A percentile compares a stretch with the other conserved stretches of the same genome.
Evolutionary conservation across 2,329 filamentous ascomycete genomes (phyloP).

Genomic region (Pezicula neosporulosa): DNA sequence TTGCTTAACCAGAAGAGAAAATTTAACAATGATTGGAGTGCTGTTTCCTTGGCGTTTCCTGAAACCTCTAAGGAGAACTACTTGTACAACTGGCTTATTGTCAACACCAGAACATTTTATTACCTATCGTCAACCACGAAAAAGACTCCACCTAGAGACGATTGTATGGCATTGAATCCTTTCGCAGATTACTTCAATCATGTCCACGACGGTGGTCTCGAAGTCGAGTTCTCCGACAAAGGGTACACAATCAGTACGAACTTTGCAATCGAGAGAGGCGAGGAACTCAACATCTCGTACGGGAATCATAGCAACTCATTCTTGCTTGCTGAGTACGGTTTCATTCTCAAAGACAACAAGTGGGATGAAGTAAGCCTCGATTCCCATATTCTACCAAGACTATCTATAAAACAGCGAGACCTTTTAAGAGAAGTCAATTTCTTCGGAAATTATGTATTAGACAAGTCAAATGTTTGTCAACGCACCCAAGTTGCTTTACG

Average conservation of each 20-base stretch:
- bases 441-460: slow-evolving; percentile 45
- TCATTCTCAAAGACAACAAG: slow-evolving; percentile 23
- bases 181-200: slow-evolving; percentile 72
- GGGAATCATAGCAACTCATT: slow-evolving; percentile 71
- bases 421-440: slow-evolving; percentile 42
- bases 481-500: slow-evolving; percentile 51
- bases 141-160: slow-evolving; percentile 40
- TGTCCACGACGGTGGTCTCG: slow-evolving; percentile 41
- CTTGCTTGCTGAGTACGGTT: slow-evolving; percentile 60
- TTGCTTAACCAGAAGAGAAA: slow-evolving; percentile 53
- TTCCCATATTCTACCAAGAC: slow-evolving; percentile 6
- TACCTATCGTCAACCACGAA: slow-evolving; percentile 36
- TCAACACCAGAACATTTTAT: slow-evolving; percentile 63
- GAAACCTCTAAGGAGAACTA: slow-evolving; percentile 36
- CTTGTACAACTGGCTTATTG: slow-evolving; percentile 53
- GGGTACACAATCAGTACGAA: slow-evolving; percentile 54
- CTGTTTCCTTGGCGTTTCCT: slow-evolving; percentile 39
- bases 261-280: slow-evolving; percentile 46
- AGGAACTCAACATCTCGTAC: slow-evolving; percentile 69
- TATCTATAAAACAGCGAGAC: slow-evolving; percentile 24
- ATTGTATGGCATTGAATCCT: slow-evolving; percentile 67
- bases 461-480: slow-evolving; percentile 44
- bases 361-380: slow-evolving; percentile 14
- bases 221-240: slow-evolving; percentile 44
- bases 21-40: slow-evolving; percentile 45